Base-by-base conservation (phyloP, 345 rosid genomes). In the Hibiscus mutabilis region DNA sequence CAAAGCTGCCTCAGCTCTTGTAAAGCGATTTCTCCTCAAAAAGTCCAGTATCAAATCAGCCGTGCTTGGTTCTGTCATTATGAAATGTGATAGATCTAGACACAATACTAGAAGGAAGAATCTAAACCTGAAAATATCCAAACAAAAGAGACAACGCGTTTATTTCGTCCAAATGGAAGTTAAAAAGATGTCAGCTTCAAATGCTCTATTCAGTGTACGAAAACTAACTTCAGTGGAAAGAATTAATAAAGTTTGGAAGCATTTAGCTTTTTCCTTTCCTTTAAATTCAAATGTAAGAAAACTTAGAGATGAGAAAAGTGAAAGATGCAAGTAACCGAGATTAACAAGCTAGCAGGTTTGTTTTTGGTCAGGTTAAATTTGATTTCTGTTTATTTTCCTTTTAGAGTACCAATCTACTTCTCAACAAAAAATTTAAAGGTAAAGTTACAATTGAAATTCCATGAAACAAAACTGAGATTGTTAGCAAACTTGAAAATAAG, bases 1-100 rank as follows among this genome's bases (percentile, higher is more conserved):
- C 76, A 96, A 78, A 73, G 99, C 99, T 71, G 92, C 93, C 88
- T 96, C 99, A 66, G 99, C 98, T 76, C 90, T 82, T 1, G 89
- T 85, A 82, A 96, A 89, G 58, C 72, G 87, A 76, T 92, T 92
- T 53, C 77, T 89, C 86, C 80, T 82, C 72, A 96, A 81, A 81
- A 91, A 96, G 62, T 91, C 92, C 68, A 96, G 72, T 78, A 96
- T 87, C 79, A 79, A 88, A 75, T 92, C 96, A 52, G 91, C 81
- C 3, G 93, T 86, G 77, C 86, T 68, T 33, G 84, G 44, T 60
- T 89, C 96, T 49, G 86, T 83, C 99, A 96, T 92, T 49, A 19
- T 75, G 66, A 78, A 80, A 77, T 55, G 58, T 77, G 55, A 72
- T 22, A 73, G 27, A 73, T 51, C 59, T 24, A 73, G 73, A 73